phyloP scores from a whole-genome alignment of 306 rosid genomes.

The Dryas alaskensis region DNA sequence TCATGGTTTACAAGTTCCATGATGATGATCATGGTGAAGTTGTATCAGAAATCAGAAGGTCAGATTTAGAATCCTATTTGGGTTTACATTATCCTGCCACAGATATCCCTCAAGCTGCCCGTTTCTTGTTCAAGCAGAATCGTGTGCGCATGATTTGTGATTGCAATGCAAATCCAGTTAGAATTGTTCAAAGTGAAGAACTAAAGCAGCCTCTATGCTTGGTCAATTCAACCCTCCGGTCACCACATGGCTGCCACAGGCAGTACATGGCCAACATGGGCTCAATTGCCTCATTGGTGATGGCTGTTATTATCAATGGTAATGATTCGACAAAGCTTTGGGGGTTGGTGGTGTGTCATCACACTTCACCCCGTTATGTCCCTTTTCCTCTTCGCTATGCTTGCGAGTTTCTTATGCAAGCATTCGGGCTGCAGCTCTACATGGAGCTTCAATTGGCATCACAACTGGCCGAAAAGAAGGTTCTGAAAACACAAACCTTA shows the following conservation, averaged over 20 bases:
- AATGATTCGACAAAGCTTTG: constrained; percentile 61
- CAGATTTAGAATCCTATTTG: constrained; percentile 67
- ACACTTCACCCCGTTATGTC: constrained; percentile 59
- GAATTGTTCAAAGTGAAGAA: constrained; percentile 54
- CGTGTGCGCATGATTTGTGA: constrained; percentile 69
- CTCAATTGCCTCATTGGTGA: constrained; percentile 62
- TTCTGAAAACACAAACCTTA: constrained; percentile 65
- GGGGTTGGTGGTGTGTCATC: constrained; percentile 91
- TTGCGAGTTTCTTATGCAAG: constrained; percentile 81
- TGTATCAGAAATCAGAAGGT: constrained; percentile 68
- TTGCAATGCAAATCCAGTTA: constrained; percentile 67
- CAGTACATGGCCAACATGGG: constrained; percentile 84
- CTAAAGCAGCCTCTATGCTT: constrained; percentile 63
- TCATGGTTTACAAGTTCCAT: constrained; percentile 82
- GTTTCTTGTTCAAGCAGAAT: constrained; percentile 81
- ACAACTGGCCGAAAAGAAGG: constrained; percentile 61
- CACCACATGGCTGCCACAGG: constrained; percentile 71
- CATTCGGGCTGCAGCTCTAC: constrained; percentile 65
- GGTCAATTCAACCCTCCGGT: constrained; percentile 78
- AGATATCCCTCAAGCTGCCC: constrained; percentile 78
- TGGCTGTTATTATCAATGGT: constrained; percentile 57
- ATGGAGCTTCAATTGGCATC: constrained; percentile 74
- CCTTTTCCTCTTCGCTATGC: constrained; percentile 89
- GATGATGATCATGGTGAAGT: constrained; percentile 93
- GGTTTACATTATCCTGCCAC: constrained; percentile 87